Base-by-base conservation (phyloP, 2,329 filamentous ascomycete species). In the Diaporthe nobilis region DNA sequence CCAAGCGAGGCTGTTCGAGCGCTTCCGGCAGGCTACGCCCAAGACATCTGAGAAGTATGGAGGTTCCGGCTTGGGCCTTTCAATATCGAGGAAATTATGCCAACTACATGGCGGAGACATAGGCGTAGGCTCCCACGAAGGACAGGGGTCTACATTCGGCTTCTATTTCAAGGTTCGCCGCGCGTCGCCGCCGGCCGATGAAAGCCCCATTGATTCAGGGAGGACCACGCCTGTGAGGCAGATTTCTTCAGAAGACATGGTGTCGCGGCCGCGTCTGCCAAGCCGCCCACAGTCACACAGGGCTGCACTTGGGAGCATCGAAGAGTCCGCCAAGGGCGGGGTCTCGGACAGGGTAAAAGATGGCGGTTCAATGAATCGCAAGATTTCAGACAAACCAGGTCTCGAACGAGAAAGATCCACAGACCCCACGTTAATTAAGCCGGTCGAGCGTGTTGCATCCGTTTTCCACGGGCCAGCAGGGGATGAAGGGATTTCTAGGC, bases 21-120 rank as follows among this genome's bases (percentile, higher is more conserved):
- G 71, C 20, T 73, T 73, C 49, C 60, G 71, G 2, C 71, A 73
- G 49, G 71, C 71, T 2, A 73, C 71, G 12, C 71, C 71, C 13
- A 73, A 73, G 71, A 73, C 71, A 4, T 73, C 71, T n/a, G 71
- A 73, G 31, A 73, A 53, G 20, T 73, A 73, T 15, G 71, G 71
- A 20, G 71, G 71, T 0, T 73, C 71, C 5, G 71, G 71, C 5
- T 15, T 73, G 28, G 71, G 71, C 20, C 34, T 73, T 20, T 73
- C 71, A 20, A 73, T 73, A 22, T 65, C 71, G 15, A 53, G 71
- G 17, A 73, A 73, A 25, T 1, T 73, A 31, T 73, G 71, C 28
- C 71, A 73, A 34, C n/a, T 73, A 7, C 71, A 73, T 17, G 71
- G 71, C 4, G 71, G 71, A 44, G 71, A 73, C 39, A 73, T 73